A percentile compares a stretch with the other conserved stretches of the same genome.
Evolutionary conservation across 345 rosid species (phyloP).

Genomic region (Rhodamnia rubescens): DNA sequence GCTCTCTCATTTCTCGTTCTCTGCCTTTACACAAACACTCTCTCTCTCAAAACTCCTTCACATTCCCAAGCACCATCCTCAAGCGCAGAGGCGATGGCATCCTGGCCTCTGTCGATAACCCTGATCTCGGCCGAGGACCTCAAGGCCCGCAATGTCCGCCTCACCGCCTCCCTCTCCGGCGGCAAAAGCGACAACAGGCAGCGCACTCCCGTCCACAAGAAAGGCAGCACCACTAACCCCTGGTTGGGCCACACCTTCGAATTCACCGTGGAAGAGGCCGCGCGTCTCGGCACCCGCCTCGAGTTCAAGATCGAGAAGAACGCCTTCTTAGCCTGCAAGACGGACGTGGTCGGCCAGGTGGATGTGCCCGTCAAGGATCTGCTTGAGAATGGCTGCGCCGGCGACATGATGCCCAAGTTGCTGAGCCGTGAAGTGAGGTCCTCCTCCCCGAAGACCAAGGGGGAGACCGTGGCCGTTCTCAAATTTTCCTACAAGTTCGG

Average conservation of each 20-base stretch:
- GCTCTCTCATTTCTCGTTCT: no score
- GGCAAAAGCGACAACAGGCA: conserved; percentile 28
- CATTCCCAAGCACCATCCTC: not conserved
- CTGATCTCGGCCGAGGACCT: conserved; percentile 38
- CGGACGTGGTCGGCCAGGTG: conserved; percentile 31
- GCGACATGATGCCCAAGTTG: conserved; percentile 11
- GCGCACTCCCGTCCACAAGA: no score
- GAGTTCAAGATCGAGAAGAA: conserved; percentile 20
- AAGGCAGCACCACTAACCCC: conserved; percentile 24
- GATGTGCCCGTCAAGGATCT: conserved; percentile 48
- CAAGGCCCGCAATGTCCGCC: conserved; percentile 44
- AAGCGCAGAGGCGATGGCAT: conserved; percentile 23
- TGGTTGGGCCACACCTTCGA: conserved; percentile 40
- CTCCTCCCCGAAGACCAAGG: conserved; percentile 12
- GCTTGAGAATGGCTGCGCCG: not conserved
- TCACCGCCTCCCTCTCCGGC: conserved; percentile 30
- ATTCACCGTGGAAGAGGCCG: conserved; percentile 39
- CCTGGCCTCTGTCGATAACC: conserved; percentile 39
- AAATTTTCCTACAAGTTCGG: conserved; percentile 28
- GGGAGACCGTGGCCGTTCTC: conserved; percentile 7
- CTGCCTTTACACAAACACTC: no score
- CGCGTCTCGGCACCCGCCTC: conserved; percentile 25
- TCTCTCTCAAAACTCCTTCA: no score
- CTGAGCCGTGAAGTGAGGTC: not conserved
- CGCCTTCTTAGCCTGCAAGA: conserved; percentile 28